These are phyloP conservation scores for Baorangia bicolor DNA, from an alignment of 768 basidiomycete species.

Conservation along the genomic window DNA sequence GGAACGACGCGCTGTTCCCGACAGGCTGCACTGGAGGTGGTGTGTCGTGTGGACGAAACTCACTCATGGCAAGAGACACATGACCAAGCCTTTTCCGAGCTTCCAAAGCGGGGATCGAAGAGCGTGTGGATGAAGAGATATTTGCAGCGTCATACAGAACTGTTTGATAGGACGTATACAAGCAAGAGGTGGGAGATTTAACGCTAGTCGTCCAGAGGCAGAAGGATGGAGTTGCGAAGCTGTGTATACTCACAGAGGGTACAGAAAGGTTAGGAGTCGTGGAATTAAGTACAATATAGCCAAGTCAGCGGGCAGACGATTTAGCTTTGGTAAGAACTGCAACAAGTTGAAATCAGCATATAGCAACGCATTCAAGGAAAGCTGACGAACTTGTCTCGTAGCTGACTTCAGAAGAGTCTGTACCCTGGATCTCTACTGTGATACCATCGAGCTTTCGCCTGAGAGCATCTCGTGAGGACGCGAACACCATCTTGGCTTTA, in stretches of 20 bases:
- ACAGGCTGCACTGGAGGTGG: not conserved
- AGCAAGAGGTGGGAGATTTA: not conserved
- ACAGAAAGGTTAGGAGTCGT: conserved; percentile 3
- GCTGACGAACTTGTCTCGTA: conserved; percentile 60
- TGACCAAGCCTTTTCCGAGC: not conserved
- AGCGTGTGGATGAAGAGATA: conserved; percentile 4
- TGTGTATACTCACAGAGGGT: conserved; percentile 13
- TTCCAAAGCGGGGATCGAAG: not conserved
- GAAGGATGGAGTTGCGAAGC: not conserved
- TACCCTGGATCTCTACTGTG: conserved; percentile 82
- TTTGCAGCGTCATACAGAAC: conserved; percentile 5
- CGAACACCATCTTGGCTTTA: conserved; percentile 91
- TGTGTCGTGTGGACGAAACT: not conserved
- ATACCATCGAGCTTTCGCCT: conserved; percentile 76
- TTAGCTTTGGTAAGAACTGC: conserved; percentile 20
- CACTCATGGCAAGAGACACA: not conserved
- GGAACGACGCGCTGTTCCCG: too few relatives aligned
- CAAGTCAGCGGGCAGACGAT: conserved; percentile 14
- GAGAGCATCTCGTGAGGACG: conserved; percentile 87
- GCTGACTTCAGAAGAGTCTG: conserved; percentile 69
- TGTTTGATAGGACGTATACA: conserved; percentile 6
- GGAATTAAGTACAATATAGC: conserved; percentile 6
- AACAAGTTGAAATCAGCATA: conserved; percentile 3
- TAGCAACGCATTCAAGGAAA: not conserved
- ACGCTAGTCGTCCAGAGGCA: not conserved